Evolutionary conservation across 345 rosid genomes (phyloP).

Genomic region (Microthlaspi erraticum): DNA sequence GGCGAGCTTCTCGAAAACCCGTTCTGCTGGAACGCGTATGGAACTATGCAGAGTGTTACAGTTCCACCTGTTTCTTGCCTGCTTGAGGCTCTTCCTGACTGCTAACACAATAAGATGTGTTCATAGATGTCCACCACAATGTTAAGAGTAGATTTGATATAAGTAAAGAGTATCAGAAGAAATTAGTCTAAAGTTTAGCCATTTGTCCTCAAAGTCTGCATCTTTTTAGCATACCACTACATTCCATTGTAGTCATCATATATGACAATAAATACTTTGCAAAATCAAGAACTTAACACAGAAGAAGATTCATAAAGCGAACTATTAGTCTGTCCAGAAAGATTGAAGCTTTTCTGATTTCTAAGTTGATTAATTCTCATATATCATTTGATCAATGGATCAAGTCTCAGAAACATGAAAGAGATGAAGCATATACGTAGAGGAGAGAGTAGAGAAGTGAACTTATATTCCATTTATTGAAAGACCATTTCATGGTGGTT

Average conservation of each 20-base stretch:
- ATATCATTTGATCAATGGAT: constrained; percentile 3
- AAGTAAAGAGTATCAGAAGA: constrained; percentile 12
- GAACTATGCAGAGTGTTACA: constrained; percentile 49
- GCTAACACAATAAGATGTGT: constrained; percentile 27
- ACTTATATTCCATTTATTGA: constrained; percentile 39
- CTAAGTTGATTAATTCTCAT: background rate
- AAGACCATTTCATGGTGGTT: background rate
- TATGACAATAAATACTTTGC: constrained; percentile 10
- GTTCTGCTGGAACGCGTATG: constrained; percentile 89
- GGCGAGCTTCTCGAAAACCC: constrained; percentile 55
- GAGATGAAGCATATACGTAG: constrained; percentile 13
- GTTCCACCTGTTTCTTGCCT: constrained; percentile 63
- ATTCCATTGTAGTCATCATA: constrained; percentile 23
- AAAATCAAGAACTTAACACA: background rate
- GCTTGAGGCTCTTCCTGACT: constrained; percentile 49
- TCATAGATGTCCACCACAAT: constrained; percentile 27
- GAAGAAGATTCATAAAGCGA: constrained; percentile 2
- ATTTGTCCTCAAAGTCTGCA: background rate
- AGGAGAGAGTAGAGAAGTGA: constrained; percentile 25
- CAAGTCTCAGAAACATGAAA: constrained; percentile 10
- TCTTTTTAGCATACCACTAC: constrained; percentile 16
- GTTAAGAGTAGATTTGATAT: constrained; percentile 15
- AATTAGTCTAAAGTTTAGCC: constrained; percentile 10
- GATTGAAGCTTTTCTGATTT: background rate
- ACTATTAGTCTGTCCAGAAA: background rate